A percentile compares a stretch with the other conserved stretches of the same genome.
These are phyloP conservation scores for Letharia columbiana DNA, from an alignment of 495 filamentous ascomycete genomes.

Conservation along the genomic window DNA sequence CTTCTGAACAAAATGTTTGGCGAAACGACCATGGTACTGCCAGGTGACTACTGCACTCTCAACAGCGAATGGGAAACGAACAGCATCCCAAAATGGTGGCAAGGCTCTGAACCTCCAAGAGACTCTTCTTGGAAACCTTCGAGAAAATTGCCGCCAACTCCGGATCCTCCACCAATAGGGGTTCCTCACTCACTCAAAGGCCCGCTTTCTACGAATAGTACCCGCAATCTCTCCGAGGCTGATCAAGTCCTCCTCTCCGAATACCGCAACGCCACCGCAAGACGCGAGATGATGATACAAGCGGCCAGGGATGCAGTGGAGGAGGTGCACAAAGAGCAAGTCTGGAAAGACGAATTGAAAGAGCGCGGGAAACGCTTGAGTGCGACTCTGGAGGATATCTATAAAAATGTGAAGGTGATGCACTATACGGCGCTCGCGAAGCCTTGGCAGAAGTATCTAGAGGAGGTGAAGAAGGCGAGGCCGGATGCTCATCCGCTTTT, in stretches of 20 bases:
- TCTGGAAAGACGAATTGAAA: background rate
- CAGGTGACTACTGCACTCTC: slow-evolving; percentile 33
- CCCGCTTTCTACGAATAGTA: background rate
- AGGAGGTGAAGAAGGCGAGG: slow-evolving; percentile 4
- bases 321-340: background rate
- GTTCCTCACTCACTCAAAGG: background rate
- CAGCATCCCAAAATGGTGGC: slow-evolving; percentile 31
- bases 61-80: slow-evolving; percentile 35
- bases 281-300: background rate
- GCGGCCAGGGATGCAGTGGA: background rate
- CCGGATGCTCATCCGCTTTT: slow-evolving; percentile 23
- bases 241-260: background rate
- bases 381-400: slow-evolving; percentile 18
- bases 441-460: slow-evolving; percentile 21
- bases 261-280: background rate
- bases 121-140: background rate
- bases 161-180: slow-evolving; percentile 1
- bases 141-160: background rate
- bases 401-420: slow-evolving; percentile 23
- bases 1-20: slow-evolving; percentile 31
- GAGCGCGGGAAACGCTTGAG: background rate
- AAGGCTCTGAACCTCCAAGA: slow-evolving; percentile 1
- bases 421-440: slow-evolving; percentile 28
- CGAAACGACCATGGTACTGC: slow-evolving; percentile 31
- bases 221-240: background rate